These are phyloP conservation scores for Saccharomycopsis fermentans DNA, from an alignment of 805 yeast genomes.

Conservation along the genomic window DNA sequence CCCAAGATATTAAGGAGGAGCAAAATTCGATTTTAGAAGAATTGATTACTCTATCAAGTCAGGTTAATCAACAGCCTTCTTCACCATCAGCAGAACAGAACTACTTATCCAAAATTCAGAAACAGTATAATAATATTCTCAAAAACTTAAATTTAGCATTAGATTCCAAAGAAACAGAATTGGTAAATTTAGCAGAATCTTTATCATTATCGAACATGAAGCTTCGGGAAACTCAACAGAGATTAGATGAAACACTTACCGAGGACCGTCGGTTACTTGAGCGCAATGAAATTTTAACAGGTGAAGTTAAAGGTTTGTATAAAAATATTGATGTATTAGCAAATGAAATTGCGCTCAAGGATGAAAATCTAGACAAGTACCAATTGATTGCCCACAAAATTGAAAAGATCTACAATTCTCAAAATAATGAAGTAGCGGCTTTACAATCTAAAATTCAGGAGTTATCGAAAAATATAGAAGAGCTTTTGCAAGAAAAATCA, in stretches of 20 bases:
- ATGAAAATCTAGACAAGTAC: constrained; percentile 12
- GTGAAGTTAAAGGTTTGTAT: constrained; percentile 20
- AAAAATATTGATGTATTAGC: constrained; percentile 7
- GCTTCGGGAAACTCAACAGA: constrained; percentile 3
- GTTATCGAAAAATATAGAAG: constrained; percentile 7
- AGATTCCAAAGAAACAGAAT: constrained; percentile 13
- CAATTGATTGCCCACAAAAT: constrained; percentile 15
- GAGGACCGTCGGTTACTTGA: constrained; percentile 18
- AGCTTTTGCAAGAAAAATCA: constrained; percentile 10
- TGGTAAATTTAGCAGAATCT: constrained; percentile 7
- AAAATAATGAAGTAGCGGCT: constrained; percentile 11
- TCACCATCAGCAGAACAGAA: neutral
- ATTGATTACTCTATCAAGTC: constrained; percentile 8
- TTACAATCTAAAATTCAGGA: constrained; percentile 4
- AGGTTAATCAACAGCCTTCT: neutral
- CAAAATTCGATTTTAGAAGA: constrained; percentile 9
- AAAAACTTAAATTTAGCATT: constrained; percentile 13
- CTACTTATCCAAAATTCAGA: constrained; percentile 21
- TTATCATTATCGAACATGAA: constrained; percentile 7
- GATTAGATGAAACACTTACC: constrained; percentile 8
- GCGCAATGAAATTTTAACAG: constrained; percentile 17
- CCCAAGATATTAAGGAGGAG: neutral
- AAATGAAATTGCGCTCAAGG: constrained; percentile 7
- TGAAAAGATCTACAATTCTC: constrained; percentile 18
- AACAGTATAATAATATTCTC: constrained; percentile 16